Evolutionary conservation across 1,284 basidiomycete genomes (phyloP).

Genomic region (Grifola frondosa): DNA sequence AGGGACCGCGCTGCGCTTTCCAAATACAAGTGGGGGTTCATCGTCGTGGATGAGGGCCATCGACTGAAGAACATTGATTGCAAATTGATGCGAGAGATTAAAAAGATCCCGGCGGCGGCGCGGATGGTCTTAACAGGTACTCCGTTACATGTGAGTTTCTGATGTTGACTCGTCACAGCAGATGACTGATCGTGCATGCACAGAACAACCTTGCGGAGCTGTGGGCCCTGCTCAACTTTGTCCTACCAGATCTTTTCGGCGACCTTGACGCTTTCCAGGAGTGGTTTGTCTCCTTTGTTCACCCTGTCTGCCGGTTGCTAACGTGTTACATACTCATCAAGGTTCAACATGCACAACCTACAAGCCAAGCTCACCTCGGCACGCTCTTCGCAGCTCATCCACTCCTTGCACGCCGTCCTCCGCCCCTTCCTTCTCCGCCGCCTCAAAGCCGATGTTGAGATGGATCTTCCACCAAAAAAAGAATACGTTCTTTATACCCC

Average conservation of each 20-base stretch:
- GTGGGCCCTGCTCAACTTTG: constrained; percentile 95
- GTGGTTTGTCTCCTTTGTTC: constrained; percentile 54
- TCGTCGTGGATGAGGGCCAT: constrained; percentile 96
- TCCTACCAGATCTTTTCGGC: constrained; percentile 89
- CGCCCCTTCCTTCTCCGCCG: constrained; percentile 95
- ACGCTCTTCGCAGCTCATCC: constrained; percentile 69
- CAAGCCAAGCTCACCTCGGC: constrained; percentile 56
- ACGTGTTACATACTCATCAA: constrained; percentile 28
- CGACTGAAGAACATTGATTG: constrained; percentile 92
- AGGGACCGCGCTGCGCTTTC: constrained; percentile 70
- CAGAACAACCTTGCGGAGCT: constrained; percentile 92
- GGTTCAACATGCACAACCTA: constrained; percentile 74
- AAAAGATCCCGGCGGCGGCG: constrained; percentile 82
- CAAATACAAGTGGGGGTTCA: constrained; percentile 84
- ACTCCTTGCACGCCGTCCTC: constrained; percentile 85
- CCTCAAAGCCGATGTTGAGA: constrained; percentile 90
- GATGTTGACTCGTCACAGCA: background rate
- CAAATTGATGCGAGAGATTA: constrained; percentile 88
- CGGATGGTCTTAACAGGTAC: constrained; percentile 94
- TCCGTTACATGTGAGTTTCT: constrained; percentile 76
- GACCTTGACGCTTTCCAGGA: constrained; percentile 90
- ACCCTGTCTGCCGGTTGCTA: background rate
- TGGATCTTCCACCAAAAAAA: constrained; percentile 85
- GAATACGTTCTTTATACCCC: constrained; percentile 95
- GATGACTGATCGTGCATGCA: background rate